Conservation (phyloP, 2,329 filamentous ascomycete genomes). For the Paramyrothecium roridum region DNA sequence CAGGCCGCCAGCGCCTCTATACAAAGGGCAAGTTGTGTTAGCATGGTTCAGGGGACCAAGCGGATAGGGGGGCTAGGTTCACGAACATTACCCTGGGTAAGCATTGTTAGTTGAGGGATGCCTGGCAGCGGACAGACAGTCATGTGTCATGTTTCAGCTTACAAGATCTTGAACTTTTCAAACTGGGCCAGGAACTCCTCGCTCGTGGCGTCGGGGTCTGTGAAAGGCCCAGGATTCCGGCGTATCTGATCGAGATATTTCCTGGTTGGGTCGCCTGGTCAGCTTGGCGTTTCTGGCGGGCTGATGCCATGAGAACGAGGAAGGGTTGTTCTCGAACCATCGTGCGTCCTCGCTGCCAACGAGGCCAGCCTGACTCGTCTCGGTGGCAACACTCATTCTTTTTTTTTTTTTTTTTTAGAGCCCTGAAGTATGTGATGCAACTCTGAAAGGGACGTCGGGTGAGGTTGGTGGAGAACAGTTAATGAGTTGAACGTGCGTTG, state of each 20-base stretch:
- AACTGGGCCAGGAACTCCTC: slow-evolving; percentile 54
- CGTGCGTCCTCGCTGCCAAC: slow-evolving; percentile 23
- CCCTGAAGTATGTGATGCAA: not conserved
- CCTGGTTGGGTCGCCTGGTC: slow-evolving; percentile 46
- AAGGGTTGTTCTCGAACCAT: slow-evolving; percentile 24
- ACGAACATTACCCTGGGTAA: slow-evolving; percentile 48
- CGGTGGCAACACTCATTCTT: slow-evolving; percentile 21
- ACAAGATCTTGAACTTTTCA: slow-evolving; percentile 74
- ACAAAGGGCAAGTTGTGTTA: slow-evolving; percentile 9
- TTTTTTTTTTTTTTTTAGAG: too few relatives aligned
- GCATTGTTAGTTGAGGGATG: slow-evolving; percentile 6
- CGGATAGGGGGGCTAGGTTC: slow-evolving; percentile 7
- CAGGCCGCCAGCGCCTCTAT: slow-evolving; percentile 85
- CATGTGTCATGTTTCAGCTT: slow-evolving; percentile 27
- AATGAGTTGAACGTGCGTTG: not conserved
- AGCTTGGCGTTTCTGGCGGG: slow-evolving; percentile 1
- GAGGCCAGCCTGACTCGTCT: slow-evolving; percentile 4
- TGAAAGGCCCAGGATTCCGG: slow-evolving; percentile 75
- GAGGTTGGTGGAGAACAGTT: not conserved
- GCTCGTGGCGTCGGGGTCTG: slow-evolving; percentile 57
- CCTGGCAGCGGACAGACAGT: not conserved
- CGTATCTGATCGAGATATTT: slow-evolving; percentile 81
- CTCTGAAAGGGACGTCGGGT: not conserved
- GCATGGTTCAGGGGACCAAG: slow-evolving; percentile 6
- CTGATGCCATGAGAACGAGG: too few relatives aligned